phyloP scores from a whole-genome alignment of 1,284 basidiomycete species.

The Agroathelia rolfsii region DNA sequence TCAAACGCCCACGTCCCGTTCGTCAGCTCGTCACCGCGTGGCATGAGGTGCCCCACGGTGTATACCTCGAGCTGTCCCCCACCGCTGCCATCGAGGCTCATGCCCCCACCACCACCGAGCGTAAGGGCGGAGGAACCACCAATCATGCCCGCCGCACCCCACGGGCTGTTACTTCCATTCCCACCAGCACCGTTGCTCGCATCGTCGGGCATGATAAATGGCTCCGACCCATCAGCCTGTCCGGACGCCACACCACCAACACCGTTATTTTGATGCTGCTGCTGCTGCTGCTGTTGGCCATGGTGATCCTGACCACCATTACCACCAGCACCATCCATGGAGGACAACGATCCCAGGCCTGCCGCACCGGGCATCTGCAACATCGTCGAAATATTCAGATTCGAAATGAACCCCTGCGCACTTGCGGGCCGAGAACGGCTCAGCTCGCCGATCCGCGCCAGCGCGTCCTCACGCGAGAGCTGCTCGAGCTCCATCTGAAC shows the following conservation, averaged over 20 bases:
- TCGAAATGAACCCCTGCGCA: conserved; percentile 14
- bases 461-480: conserved; percentile 31
- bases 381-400: no score
- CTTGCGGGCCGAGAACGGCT: conserved; percentile 30
- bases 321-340: conserved; percentile 12
- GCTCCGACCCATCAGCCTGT: conserved; percentile 19
- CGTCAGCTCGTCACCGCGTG: conserved; percentile 37
- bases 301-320: conserved; percentile 4
- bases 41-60: conserved; percentile 73
- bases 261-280: conserved; percentile 2
- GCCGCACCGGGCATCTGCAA: no score
- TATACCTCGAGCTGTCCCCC: conserved; percentile 74
- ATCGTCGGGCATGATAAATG: conserved; percentile 28
- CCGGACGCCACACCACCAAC: conserved; percentile 9
- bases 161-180: conserved; percentile 9
- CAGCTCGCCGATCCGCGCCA: conserved; percentile 42
- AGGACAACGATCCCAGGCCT: no score
- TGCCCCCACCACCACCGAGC: background rate
- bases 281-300: conserved; percentile 6
- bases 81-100: conserved; percentile 13
- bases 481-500: no score
- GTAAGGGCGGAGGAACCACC: background rate
- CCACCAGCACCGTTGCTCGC: conserved; percentile 9
- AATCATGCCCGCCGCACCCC: conserved; percentile 13
- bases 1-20: conserved; percentile 54